A percentile compares a stretch with the other conserved stretches of the same genome.
Evolutionary conservation across 1,284 basidiomycete genomes (phyloP).

Genomic region (Amylostereum areolatum): DNA sequence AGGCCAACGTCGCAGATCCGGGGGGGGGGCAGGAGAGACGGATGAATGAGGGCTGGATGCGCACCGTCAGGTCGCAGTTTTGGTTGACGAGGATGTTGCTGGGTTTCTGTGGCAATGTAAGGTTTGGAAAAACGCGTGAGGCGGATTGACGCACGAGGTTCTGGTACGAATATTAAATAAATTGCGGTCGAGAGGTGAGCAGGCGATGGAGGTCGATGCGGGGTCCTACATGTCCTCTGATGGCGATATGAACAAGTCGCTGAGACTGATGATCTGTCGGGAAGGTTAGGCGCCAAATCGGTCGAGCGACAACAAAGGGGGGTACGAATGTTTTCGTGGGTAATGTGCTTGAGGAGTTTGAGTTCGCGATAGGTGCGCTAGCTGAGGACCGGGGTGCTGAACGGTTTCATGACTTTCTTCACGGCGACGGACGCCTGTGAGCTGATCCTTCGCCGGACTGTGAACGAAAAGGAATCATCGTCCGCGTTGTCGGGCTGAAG

Average conservation of each 20-base stretch:
- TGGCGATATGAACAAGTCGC: slow-evolving; percentile 98
- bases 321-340: slow-evolving; percentile 92
- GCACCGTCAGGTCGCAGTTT: slow-evolving; percentile 92
- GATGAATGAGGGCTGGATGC: slow-evolving; percentile 11
- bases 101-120: slow-evolving; percentile 71
- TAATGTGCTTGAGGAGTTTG: slow-evolving; percentile 97
- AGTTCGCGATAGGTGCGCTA: slow-evolving; percentile 98
- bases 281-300: slow-evolving; percentile 5
- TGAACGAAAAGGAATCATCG: no score
- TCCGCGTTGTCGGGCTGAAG: no score
- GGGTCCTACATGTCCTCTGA: slow-evolving; percentile 91
- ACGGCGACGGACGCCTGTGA: slow-evolving; percentile 94
- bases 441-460: slow-evolving; percentile 96
- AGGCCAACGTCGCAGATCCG: slow-evolving; percentile 99
- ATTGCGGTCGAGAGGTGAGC: slow-evolving; percentile 92
- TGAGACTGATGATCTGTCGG: slow-evolving; percentile 90
- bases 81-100: slow-evolving; percentile 99
- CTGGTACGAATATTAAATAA: slow-evolving; percentile 99
- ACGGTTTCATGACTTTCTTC: slow-evolving; percentile 99
- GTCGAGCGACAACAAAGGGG: neutral
- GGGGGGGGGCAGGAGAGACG: no score
- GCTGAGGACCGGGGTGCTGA: slow-evolving; percentile 95
- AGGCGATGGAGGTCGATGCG: slow-evolving; percentile 98
- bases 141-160: slow-evolving; percentile 69
- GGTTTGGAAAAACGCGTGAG: slow-evolving; percentile 1